Percentiles rank a stretch among this genome's conserved stretches.
Conservation (phyloP, 192 early-diverging fungal genomes). For the Coemansia sp. region DNA sequence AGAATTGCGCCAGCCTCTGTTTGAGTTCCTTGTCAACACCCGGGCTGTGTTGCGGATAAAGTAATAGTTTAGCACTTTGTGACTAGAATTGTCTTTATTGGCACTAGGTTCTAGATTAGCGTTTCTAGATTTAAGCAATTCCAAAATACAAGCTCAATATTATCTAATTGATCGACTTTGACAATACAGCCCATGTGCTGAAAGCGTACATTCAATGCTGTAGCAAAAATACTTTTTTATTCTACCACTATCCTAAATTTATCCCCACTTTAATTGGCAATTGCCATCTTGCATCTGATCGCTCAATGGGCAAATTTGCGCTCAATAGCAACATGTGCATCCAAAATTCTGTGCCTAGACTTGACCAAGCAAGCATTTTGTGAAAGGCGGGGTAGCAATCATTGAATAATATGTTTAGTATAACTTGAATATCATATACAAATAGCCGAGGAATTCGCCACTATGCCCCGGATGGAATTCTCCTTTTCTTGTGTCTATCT, state of each 20-base stretch:
- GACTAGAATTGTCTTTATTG: conserved; percentile 1
- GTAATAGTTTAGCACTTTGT: conserved; percentile 10
- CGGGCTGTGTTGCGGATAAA: conserved; percentile 47
- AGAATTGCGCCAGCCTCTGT: conserved; percentile 42
- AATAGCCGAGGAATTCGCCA: conserved; percentile 9
- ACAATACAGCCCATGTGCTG: neutral
- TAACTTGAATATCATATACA: conserved; percentile 8
- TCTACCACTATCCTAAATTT: neutral
- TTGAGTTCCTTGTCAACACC: conserved; percentile 49
- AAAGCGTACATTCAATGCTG: neutral
- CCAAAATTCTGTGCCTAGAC: neutral
- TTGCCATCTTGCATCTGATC: neutral
- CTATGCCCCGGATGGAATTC: neutral
- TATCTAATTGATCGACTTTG: neutral
- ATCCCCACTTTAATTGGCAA: neutral
- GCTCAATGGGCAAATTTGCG: neutral
- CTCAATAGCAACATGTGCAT: neutral
- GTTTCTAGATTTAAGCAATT: conserved; percentile 2
- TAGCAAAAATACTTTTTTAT: no score
- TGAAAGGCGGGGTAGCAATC: neutral
- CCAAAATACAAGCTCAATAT: neutral
- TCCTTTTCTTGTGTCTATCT: conserved; percentile 6
- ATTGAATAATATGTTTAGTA: neutral
- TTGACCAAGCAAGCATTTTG: neutral
- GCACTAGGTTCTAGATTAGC: neutral